phyloP scores from a whole-genome alignment of 495 filamentous ascomycete genomes.

The Penicillium mononematosum region DNA sequence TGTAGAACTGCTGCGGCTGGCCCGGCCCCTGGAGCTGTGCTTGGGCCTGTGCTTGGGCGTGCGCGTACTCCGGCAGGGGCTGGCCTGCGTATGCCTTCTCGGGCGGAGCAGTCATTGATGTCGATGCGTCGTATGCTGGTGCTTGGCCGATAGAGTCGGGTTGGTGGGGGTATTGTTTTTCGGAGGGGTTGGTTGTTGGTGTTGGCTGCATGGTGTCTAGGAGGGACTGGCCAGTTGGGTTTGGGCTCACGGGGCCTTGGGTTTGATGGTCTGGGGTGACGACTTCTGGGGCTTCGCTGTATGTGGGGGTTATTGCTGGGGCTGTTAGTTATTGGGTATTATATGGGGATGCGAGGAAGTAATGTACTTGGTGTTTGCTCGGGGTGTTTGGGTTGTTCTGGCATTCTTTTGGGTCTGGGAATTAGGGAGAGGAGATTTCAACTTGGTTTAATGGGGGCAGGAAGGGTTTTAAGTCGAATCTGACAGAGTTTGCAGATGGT shows the following conservation, averaged over 20 bases:
- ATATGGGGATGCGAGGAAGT: not conserved
- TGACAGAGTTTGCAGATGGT: not conserved
- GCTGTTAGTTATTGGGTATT: not conserved
- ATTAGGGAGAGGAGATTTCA: not conserved
- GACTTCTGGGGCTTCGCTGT: conserved; percentile 11
- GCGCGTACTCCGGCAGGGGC: conserved; percentile 4
- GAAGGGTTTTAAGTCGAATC: not conserved
- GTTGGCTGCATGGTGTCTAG: not conserved
- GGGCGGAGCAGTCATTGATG: not conserved
- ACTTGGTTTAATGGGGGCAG: not conserved
- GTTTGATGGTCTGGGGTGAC: not conserved
- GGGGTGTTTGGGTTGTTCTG: not conserved
- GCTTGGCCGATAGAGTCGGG: conserved; percentile 8
- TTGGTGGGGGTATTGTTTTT: conserved; percentile 7
- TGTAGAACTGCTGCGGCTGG: conserved; percentile 16
- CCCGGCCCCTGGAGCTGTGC: not conserved
- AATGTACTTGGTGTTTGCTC: not conserved
- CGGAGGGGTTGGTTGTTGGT: not conserved
- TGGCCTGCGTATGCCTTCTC: conserved; percentile 26
- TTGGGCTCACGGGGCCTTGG: conserved; percentile 1
- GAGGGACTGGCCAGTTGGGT: not conserved
- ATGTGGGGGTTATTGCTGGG: conserved; percentile 1
- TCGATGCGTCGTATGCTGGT: not conserved
- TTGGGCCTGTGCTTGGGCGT: not conserved
- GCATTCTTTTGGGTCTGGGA: not conserved